Evolutionary conservation across 2,329 filamentous ascomycete species (phyloP), one percentile per base, ranked within the genome.

Genomic region (Tolypocladium amazonense): DNA sequence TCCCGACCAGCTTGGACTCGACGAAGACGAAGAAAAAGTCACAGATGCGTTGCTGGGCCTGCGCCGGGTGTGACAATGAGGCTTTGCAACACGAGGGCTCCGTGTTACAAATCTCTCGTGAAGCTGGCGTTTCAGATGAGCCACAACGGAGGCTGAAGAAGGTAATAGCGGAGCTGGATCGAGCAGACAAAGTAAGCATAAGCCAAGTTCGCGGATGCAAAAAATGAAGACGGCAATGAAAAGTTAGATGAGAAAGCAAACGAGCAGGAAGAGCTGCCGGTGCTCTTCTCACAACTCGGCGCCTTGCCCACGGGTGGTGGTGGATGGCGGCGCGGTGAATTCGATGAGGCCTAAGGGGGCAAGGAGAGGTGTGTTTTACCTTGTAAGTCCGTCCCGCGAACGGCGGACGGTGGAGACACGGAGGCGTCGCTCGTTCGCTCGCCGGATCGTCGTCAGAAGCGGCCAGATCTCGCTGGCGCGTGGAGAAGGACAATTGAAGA

Each of bases 91-190:
- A 57, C 35, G 53, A 25, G 37, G 6, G 41, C 56, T 41, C 43
- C 56, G 59, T 56, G 50, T 47, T 43, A 60, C 56, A 41, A 56
- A 52, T 63, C 47, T 61, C 55, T 56, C 62, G 58, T 60, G 61
- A 59, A 65, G 62, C 45, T 55, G 59, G 60, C 61, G 67, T 69
- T 69, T 69, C 67, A 69, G 66, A 60, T 61, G 59, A 62, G 65
- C 65, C 60, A 63, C 62, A 67, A 53, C 61, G 62, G 56, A 12
- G 50, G 47, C 43, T 20, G 53, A 18, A 37, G 25, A 47, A 27
- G n/a, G 35, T 1, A n/a, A 37, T 20, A 23, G 38, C 63, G 61
- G 64, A 56, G 61, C 62, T 65, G 61, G 55, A 37, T 23, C 61
- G 60, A 60, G 57, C 60, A 59, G 61, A 56, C 58, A 52, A 58